phyloP scores from a whole-genome alignment of 345 rosid genomes.

The Brassica juncea region DNA sequence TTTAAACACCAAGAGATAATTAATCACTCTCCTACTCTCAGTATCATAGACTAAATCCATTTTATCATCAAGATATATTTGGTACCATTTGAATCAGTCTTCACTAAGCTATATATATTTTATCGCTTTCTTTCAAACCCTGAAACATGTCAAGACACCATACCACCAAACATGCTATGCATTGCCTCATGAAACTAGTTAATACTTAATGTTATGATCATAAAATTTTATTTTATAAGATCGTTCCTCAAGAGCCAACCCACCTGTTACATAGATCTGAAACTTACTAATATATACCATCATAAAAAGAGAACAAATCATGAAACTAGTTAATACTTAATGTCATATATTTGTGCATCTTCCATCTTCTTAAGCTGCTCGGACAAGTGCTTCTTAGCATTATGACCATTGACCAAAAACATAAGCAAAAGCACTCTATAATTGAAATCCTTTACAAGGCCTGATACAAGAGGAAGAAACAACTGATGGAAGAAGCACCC shows the following conservation, averaged over 20 bases:
- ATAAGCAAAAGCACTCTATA: background rate
- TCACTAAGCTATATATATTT: constrained; percentile 23
- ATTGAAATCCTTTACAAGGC: constrained; percentile 9
- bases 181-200: constrained; percentile 52
- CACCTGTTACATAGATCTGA: constrained; percentile 52
- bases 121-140: constrained; percentile 29
- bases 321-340: background rate
- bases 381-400: no score
- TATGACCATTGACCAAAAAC: no score
- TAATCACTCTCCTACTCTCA: constrained; percentile 14
- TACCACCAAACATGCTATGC: constrained; percentile 59
- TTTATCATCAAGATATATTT: constrained; percentile 6
- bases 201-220: no score
- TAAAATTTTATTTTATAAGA: constrained; percentile 25
- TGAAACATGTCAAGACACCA: constrained; percentile 49
- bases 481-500: constrained; percentile 37
- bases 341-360: background rate
- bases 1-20: constrained; percentile 30
- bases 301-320: background rate
- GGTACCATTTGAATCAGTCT: constrained; percentile 22
- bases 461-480: constrained; percentile 20
- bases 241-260: constrained; percentile 50
- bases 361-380: no score
- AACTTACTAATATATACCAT: constrained; percentile 11
- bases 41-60: constrained; percentile 12